Percentiles rank a stretch among this genome's conserved stretches.
phyloP scores from a whole-genome alignment of 1,284 basidiomycete genomes.

The Pholiota adiposa region DNA sequence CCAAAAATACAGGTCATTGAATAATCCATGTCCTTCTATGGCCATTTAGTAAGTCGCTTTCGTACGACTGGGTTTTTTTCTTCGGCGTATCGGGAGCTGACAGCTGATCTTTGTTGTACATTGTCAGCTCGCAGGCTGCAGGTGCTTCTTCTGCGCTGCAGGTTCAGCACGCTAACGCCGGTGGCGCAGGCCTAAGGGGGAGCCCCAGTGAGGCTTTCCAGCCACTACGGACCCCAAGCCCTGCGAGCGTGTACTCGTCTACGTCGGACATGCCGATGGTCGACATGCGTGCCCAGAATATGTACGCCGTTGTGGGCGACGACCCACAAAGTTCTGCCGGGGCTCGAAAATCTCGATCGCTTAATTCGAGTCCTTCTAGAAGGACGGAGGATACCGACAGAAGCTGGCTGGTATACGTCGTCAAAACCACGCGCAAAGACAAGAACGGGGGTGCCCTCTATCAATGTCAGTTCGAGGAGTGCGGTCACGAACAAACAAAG shows the following conservation, averaged over 20 bases:
- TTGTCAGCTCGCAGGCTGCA: background rate
- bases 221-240: background rate
- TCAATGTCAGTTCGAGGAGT: conserved; percentile 17
- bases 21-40: background rate
- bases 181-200: background rate
- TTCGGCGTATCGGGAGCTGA: background rate
- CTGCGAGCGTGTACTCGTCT: background rate
- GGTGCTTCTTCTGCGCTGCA: background rate
- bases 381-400: conserved; percentile 13
- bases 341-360: background rate
- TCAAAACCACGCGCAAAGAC: conserved; percentile 13
- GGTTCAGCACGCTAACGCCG: background rate
- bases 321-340: conserved; percentile 1
- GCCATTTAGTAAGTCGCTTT: conserved; percentile 2
- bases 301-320: background rate
- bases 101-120: background rate
- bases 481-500: conserved; percentile 33
- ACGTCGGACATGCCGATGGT: background rate
- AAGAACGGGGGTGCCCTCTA: conserved; percentile 16
- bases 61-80: background rate
- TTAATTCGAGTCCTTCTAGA: background rate
- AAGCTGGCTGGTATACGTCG: conserved; percentile 15
- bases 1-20: background rate
- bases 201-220: background rate
- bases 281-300: background rate